Conservation (phyloP, 306 rosid genomes). For the Adenanthera pavonina region DNA sequence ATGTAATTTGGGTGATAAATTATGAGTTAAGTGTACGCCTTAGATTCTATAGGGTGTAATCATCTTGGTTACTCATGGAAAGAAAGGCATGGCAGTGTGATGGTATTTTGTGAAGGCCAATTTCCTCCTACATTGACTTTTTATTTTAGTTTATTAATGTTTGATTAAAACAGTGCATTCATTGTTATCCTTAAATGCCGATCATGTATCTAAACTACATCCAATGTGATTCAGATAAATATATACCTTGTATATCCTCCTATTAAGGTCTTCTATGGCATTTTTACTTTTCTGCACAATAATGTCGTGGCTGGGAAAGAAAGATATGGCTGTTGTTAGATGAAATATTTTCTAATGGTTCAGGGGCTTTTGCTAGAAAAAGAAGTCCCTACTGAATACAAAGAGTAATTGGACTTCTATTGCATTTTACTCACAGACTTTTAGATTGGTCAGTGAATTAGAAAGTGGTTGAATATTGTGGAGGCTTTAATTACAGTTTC, state of each 20-base stretch:
- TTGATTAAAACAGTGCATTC: not conserved
- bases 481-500: not conserved
- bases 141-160: not conserved
- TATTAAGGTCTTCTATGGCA: constrained; percentile 8
- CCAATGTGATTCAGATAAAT: constrained; percentile 1
- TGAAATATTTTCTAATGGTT: constrained; percentile 17
- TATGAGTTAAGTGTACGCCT: constrained; percentile 37
- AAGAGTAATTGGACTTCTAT: constrained; percentile 25
- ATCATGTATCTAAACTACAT: not conserved
- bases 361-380: constrained; percentile 6
- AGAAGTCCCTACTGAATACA: not conserved
- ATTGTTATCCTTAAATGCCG: not conserved
- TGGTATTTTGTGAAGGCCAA: constrained; percentile 10
- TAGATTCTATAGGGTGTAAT: constrained; percentile 38
- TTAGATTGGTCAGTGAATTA: constrained; percentile 5
- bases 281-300: constrained; percentile 26
- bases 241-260: not conserved
- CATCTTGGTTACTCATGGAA: constrained; percentile 18
- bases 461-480: constrained; percentile 7
- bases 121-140: not conserved
- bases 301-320: constrained; percentile 8
- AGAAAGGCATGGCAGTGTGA: not conserved
- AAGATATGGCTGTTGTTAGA: constrained; percentile 9
- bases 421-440: constrained; percentile 11
- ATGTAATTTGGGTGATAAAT: constrained; percentile 45